Conservation (phyloP, 441 rosid genomes). For the Aleurites moluccanus region DNA sequence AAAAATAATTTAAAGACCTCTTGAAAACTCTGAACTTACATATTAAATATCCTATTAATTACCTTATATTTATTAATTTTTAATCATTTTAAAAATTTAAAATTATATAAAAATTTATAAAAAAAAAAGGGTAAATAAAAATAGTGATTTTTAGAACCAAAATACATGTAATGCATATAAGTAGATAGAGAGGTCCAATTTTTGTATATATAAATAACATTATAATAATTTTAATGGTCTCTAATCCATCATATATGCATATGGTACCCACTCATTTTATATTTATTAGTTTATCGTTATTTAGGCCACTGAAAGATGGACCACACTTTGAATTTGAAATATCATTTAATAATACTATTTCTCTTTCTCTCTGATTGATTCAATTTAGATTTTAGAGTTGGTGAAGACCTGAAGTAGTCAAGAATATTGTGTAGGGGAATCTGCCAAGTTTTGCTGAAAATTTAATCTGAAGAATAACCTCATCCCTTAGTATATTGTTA, state of each 20-base stretch:
- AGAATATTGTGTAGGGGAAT: constrained; percentile 45
- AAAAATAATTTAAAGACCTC: no score
- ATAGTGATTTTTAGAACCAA: no score
- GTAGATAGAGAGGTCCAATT: no score
- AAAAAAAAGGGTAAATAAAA: no score
- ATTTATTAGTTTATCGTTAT: background rate
- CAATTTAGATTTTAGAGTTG: constrained; percentile 29
- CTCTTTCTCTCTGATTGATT: constrained; percentile 6
- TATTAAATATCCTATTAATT: no score
- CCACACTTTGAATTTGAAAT: constrained; percentile 44
- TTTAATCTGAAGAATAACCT: constrained; percentile 28
- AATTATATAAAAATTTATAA: no score
- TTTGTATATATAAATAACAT: no score
- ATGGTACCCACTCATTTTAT: constrained; percentile 6
- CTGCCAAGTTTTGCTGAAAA: constrained; percentile 38
- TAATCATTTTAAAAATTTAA: no score
- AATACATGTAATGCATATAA: no score
- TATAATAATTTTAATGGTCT: background rate
- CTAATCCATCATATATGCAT: background rate
- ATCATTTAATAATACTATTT: background rate
- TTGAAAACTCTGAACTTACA: no score
- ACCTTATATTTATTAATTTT: no score
- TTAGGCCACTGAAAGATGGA: constrained; percentile 12
- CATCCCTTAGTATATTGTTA: background rate
- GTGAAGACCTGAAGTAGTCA: constrained; percentile 34